A percentile compares a stretch with the other conserved stretches of the same genome.
These are phyloP conservation scores for Aspergillaceae sp. DNA, from an alignment of 2,329 filamentous ascomycete species.

Conservation along the genomic window DNA sequence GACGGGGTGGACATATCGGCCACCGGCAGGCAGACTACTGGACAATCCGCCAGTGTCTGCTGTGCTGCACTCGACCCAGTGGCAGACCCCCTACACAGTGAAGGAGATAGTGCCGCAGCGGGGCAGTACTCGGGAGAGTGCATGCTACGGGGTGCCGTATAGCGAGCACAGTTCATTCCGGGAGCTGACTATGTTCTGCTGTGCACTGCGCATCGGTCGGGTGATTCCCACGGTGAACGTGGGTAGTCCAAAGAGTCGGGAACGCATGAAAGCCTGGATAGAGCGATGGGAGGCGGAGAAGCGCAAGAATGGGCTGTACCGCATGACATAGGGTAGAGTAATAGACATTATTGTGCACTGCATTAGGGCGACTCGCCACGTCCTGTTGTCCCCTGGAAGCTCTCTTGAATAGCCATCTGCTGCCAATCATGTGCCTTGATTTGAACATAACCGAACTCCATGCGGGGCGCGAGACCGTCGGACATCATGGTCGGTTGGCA, in stretches of 20 bases:
- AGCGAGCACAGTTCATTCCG: conserved; percentile 92
- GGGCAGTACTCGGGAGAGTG: conserved; percentile 71
- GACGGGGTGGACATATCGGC: conserved; percentile 87
- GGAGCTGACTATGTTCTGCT: conserved; percentile 88
- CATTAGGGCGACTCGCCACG: not conserved
- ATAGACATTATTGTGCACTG: not conserved
- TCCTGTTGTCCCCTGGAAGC: no score
- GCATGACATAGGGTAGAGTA: not conserved
- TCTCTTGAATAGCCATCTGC: not conserved
- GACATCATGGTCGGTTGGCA: conserved; percentile 11
- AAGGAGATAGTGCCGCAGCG: conserved; percentile 70
- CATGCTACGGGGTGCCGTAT: conserved; percentile 91
- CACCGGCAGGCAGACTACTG: conserved; percentile 54
- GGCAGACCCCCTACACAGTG: conserved; percentile 65
- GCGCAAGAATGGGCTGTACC: conserved; percentile 53
- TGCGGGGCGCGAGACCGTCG: conserved; percentile 5
- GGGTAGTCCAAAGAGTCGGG: conserved; percentile 54
- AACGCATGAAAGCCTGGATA: conserved; percentile 59
- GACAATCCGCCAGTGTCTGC: conserved; percentile 56
- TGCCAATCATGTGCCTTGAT: not conserved
- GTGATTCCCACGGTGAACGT: conserved; percentile 91
- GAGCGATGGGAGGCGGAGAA: conserved; percentile 56
- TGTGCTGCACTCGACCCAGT: conserved; percentile 59
- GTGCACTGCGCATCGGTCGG: conserved; percentile 75
- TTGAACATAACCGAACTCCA: conserved; percentile 6